Evolutionary conservation across 495 filamentous ascomycete genomes (phyloP).

Genomic region (Saxophila tyrrhenica): DNA sequence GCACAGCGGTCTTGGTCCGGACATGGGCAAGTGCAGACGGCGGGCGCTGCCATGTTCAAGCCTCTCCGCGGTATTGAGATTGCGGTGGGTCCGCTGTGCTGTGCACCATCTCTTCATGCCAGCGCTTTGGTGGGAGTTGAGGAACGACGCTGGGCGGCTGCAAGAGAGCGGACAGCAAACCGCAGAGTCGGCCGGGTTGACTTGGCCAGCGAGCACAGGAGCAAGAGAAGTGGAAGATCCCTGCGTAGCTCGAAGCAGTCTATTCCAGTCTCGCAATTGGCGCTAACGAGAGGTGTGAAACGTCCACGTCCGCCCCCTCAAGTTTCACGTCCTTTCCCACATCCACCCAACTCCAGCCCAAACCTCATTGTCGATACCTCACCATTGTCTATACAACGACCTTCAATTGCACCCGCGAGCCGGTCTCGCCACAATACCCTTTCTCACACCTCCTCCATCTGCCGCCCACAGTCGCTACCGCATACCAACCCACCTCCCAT

Average conservation of each 20-base stretch:
- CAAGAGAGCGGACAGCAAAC: not conserved
- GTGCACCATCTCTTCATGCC: too few relatives aligned
- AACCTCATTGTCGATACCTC: not conserved
- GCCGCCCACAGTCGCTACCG: not conserved
- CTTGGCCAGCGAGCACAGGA: too few relatives aligned
- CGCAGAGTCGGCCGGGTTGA: not conserved
- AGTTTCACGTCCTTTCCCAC: not conserved
- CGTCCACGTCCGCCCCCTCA: too few relatives aligned
- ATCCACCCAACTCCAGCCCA: not conserved
- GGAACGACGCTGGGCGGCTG: not conserved
- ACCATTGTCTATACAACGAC: too few relatives aligned
- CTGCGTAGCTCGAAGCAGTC: too few relatives aligned
- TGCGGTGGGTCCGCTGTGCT: not conserved
- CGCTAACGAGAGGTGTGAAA: too few relatives aligned
- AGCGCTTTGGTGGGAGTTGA: too few relatives aligned
- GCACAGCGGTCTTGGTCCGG: not conserved
- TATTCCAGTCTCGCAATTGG: too few relatives aligned
- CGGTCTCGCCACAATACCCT: conserved; percentile 6
- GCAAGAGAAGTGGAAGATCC: too few relatives aligned
- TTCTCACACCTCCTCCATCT: not conserved
- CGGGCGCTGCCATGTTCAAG: not conserved
- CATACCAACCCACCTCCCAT: not conserved
- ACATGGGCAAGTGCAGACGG: not conserved
- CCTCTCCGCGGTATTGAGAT: too few relatives aligned
- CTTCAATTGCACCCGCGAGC: conserved; percentile 3